These are phyloP conservation scores for Prunus davidiana DNA, from an alignment of 306 rosid genomes.

Conservation along the genomic window DNA sequence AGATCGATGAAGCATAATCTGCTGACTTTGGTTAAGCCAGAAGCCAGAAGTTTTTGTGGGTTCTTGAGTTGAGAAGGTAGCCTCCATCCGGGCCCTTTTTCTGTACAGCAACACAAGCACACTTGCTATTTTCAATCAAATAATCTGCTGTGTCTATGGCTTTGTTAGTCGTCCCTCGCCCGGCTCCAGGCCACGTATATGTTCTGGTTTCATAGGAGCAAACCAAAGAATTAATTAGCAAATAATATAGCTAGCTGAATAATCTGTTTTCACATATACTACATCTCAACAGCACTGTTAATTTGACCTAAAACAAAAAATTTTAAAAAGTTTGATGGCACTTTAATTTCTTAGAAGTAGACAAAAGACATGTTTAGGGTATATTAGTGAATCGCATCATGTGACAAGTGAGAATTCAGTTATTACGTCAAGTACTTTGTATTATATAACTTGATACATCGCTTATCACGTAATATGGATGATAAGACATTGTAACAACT, in stretches of 20 bases:
- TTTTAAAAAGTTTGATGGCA: too few species aligned
- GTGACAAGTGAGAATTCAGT: too few species aligned
- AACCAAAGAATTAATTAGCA: not conserved
- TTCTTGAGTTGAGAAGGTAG: constrained; percentile 69
- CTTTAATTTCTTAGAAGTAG: too few species aligned
- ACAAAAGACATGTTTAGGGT: too few species aligned
- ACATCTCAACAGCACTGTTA: too few species aligned
- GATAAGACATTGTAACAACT: not conserved
- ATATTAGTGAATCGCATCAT: too few species aligned
- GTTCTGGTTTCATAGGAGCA: constrained; percentile 1
- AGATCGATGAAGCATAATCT: too few species aligned
- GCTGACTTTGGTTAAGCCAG: constrained; percentile 39
- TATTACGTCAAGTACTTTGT: too few species aligned
- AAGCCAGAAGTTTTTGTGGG: constrained; percentile 80
- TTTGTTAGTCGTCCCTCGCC: not conserved
- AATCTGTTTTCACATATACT: too few species aligned
- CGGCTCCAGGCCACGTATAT: constrained; percentile 34
- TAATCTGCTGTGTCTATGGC: constrained; percentile 64
- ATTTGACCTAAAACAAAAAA: too few species aligned
- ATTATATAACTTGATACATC: too few species aligned
- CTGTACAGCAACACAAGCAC: constrained; percentile 75
- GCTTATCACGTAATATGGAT: too few species aligned
- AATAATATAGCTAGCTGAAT: not conserved
- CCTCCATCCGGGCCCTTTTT: constrained; percentile 71
- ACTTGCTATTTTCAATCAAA: constrained; percentile 68